phyloP scores from a whole-genome alignment of 139 green algal genomes.

The Asterochloris erici region DNA sequence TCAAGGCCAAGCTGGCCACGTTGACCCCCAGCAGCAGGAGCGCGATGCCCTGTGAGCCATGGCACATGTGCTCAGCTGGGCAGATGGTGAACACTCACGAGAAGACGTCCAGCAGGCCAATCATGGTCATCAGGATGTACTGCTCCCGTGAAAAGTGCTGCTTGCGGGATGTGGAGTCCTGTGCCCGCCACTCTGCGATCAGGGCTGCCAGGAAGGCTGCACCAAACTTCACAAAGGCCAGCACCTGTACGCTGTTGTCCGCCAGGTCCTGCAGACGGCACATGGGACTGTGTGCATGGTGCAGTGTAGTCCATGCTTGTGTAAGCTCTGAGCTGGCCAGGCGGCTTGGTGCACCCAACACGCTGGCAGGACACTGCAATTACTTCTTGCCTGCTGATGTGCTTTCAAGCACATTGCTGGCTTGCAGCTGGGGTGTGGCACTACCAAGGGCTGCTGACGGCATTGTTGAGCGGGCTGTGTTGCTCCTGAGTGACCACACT shows the following conservation, averaged over 20 bases:
- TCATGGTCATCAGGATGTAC: conserved; percentile 26
- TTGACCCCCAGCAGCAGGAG: no score
- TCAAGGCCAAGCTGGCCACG: no score
- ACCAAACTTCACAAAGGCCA: conserved; percentile 36
- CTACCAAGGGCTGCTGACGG: not conserved
- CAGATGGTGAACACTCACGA: not conserved
- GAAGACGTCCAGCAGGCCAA: conserved; percentile 33
- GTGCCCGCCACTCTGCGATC: not conserved
- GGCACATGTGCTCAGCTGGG: no score
- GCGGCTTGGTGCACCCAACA: not conserved
- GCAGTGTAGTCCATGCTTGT: no score
- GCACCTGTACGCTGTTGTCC: conserved; percentile 23
- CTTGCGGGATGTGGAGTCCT: not conserved
- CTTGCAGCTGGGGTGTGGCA: no score
- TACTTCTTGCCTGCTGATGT: not conserved
- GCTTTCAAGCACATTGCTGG: not conserved
- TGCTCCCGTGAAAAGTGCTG: conserved; percentile 12
- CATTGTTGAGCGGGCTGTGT: not conserved
- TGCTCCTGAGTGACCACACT: not conserved
- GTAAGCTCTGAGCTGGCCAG: no score
- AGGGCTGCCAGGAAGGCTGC: conserved; percentile 23
- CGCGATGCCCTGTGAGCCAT: no score
- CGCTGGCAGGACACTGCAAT: not conserved
- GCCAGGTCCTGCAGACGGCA: conserved; percentile 18
- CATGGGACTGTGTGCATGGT: no score